Base-by-base conservation (phyloP, 192 early-diverging fungal species). In the Coemansia sp. region DNA sequence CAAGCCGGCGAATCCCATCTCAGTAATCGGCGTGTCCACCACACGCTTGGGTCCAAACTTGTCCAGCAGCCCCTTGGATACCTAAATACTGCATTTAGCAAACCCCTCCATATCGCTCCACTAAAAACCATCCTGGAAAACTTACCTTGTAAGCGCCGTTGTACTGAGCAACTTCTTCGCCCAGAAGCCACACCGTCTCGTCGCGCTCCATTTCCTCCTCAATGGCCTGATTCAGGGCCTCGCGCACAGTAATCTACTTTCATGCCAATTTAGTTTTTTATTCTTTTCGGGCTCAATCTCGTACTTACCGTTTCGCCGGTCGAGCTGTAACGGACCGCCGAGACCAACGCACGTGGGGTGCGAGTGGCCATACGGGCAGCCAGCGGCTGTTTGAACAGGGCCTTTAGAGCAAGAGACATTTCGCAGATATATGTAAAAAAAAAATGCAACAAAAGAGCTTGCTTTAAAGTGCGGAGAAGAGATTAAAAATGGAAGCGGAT, bases 111-210 rank as follows among this genome's bases (percentile, higher is more conserved):
- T 26, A n/a, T n/a, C n/a, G n/a, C 5, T 43, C 42, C 42, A 21
- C 15, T 15, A 16, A 44, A 16, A 6, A 16, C 17, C 10, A 44
- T 44, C 15, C 17, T 7, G 5, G 10, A 16, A 44, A 3, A 18
- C 3, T 41, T 81, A 93, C 93, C 89, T 98, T 98, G 88, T 98
- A 98, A 20, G 96, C 94, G 60, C 96, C 96, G 75, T 96, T 98
- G 83, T 98, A 98, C 73, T 96, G 96, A 51, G 91, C 96, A 50
- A 98, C 96, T 60, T 98, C 96, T 74, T 98, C 96, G 55, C 96
- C 96, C 47, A 98, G 80, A 39, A 98, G 67, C 76, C 90, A 94
- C 47, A 98, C 90, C 11, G 83, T 89, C 56, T 92, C 88, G 73
- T 98, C 96, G 39, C 79, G 74, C 42, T 76, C 61, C 91, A 98